Evolutionary conservation across 306 rosid genomes (phyloP), one percentile per base, ranked within the genome.

Genomic region (Ceratonia siliqua): DNA sequence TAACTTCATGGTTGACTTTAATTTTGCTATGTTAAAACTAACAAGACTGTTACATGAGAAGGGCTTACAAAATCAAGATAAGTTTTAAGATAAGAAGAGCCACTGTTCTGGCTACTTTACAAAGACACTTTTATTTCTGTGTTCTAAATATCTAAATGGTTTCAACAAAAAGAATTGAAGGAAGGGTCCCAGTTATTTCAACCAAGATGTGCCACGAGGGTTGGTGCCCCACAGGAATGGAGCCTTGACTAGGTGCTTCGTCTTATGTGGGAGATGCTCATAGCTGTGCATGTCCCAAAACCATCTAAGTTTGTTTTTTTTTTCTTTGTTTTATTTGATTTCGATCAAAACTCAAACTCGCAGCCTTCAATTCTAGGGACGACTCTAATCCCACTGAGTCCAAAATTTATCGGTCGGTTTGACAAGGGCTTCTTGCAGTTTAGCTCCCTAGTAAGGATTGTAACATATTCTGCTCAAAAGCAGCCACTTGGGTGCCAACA

Each of bases 171-270:
- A 46, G 8, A 46, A 46, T 10, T 43, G 49, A 45, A 72, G 43
- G 57, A 22, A 8, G 55, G 38, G 59, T 38, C 9, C 21, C 5
- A 33, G 17, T 45, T 54, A 50, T 36, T 62, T 65, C 28, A 14
- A 39, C 39, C 35, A 33, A 50, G 66, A 74, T 63, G 45, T 64
- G 17, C 53, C 84, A 75, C 48, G 68, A 62, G 39, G 39, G 36
- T 30, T 73, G 48, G 50, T 80, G 77, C 25, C 82, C 84, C 85
- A 68, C 82, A 62, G 15, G 73, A 20, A 55, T 80, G 82, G 79
- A 79, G 45, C 54, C 79, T 83, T 72, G 75, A 77, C 75, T 41
- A 39, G 22, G 27, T 73, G 68, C 75, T 59, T 50, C 55, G 82
- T 80, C 67, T 56, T 35, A 33, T 61, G 64, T 68, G 75, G 22